A percentile compares a stretch with the other conserved stretches of the same genome.
Evolutionary conservation across 352 stramenopile species (phyloP).

Genomic region (Globisporangium apiculatum): DNA sequence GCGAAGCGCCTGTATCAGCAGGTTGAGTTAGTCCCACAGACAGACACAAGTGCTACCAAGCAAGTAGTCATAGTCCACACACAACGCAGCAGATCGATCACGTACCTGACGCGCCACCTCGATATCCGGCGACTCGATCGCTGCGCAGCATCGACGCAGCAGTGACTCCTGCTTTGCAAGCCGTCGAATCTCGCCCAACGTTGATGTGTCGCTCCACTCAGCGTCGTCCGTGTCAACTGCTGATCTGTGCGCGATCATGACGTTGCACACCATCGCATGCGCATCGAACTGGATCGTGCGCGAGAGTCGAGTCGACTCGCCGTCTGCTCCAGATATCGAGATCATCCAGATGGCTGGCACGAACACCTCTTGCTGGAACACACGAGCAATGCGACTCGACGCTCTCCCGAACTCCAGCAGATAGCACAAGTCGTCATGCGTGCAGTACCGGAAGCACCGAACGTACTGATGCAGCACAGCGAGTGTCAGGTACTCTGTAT

Average conservation of each 20-base stretch:
- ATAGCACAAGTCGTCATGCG: neutral
- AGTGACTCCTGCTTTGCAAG: constrained; percentile 1
- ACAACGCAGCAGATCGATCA: no score
- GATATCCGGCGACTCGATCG: neutral
- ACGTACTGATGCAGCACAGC: constrained; percentile 5
- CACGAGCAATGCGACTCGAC: neutral
- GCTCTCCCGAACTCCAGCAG: constrained; percentile 1
- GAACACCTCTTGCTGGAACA: constrained; percentile 4
- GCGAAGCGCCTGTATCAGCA: neutral
- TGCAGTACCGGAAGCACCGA: constrained; percentile 5
- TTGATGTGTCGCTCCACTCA: neutral
- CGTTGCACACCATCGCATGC: neutral
- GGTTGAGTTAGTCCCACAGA: no score
- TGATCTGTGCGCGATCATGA: neutral
- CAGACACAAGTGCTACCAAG: no score
- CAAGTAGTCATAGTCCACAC: no score
- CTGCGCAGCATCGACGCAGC: neutral
- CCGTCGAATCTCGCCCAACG: neutral
- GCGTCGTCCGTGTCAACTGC: neutral
- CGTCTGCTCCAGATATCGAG: neutral
- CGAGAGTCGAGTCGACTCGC: neutral
- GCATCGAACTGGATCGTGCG: neutral
- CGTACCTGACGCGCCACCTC: constrained; percentile 2
- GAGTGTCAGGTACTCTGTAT: neutral
- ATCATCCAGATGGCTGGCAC: neutral